These are phyloP conservation scores for Solanum pennellii DNA, from an alignment of 257 asterid genomes.

Conservation along the genomic window DNA sequence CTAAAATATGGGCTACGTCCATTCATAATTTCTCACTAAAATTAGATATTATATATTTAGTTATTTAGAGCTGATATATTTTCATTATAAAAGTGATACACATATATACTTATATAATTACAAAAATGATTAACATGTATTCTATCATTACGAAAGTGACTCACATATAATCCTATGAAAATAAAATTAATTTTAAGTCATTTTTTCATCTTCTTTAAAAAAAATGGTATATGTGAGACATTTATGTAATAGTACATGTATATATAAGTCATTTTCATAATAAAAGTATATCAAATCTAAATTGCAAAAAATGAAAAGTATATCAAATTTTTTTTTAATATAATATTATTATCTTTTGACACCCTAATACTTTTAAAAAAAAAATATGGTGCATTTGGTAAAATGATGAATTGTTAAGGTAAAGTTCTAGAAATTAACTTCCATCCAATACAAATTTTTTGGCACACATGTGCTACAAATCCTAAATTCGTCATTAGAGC, in stretches of 20 bases:
- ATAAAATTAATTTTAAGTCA: no score
- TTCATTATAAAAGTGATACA: not conserved
- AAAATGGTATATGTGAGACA: not conserved
- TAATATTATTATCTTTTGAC: not conserved
- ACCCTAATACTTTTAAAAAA: not conserved
- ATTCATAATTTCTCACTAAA: not conserved
- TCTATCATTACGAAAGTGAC: no score
- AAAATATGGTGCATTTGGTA: not conserved
- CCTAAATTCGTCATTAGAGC: not conserved
- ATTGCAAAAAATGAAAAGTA: no score
- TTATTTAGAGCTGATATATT: no score
- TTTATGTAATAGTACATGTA: fast-evolving
- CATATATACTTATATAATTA: no score
- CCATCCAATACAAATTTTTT: not conserved
- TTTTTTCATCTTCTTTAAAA: no score
- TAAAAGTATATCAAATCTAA: no score
- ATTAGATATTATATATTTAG: not conserved
- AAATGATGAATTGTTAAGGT: not conserved
- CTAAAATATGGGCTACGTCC: not conserved
- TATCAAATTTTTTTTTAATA: no score
- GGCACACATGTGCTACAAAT: not conserved
- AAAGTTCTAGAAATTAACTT: not conserved
- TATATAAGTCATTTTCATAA: no score
- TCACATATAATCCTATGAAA: no score
- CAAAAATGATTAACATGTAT: no score